Conservation (phyloP, 352 stramenopile species). For the Aphanomyces invadans region DNA sequence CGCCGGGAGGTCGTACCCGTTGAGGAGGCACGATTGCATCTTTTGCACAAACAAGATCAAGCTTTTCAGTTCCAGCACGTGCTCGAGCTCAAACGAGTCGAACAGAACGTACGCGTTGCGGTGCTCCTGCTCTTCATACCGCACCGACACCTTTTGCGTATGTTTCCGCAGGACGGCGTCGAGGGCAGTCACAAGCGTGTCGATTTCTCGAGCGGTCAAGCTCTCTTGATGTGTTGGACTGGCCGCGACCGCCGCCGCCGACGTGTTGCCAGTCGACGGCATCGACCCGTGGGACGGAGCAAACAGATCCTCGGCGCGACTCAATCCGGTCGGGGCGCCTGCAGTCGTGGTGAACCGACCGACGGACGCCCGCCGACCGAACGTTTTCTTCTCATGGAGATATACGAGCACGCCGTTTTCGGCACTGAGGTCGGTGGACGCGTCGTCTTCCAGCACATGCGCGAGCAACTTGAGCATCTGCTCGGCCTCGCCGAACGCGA, state of each 20-base stretch:
- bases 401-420: slow-evolving; percentile 42
- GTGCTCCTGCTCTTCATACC: slow-evolving; percentile 25
- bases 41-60: slow-evolving; percentile 55
- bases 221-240: neutral
- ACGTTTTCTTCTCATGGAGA: slow-evolving; percentile 20
- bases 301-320: slow-evolving; percentile 68
- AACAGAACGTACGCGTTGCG: slow-evolving; percentile 53
- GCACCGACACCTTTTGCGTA: slow-evolving; percentile 16
- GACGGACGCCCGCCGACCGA: slow-evolving; percentile 39
- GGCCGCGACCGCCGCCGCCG: neutral
- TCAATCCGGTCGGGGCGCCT: slow-evolving; percentile 28
- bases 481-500: slow-evolving; percentile 67
- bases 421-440: slow-evolving; percentile 50
- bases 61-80: slow-evolving; percentile 63
- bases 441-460: slow-evolving; percentile 59
- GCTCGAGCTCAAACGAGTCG: slow-evolving; percentile 50
- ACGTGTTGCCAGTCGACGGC: neutral
- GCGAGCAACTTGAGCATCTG: slow-evolving; percentile 77
- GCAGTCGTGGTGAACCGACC: slow-evolving; percentile 63
- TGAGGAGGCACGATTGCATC: slow-evolving; percentile 67
- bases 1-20: slow-evolving; percentile 67
- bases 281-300: neutral
- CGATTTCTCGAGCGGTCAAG: slow-evolving; percentile 23
- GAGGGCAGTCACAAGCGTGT: slow-evolving; percentile 26
- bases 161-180: slow-evolving; percentile 23